These are phyloP conservation scores for Tricholoma saponaceum DNA, from an alignment of 768 basidiomycete species.

Conservation along the genomic window DNA sequence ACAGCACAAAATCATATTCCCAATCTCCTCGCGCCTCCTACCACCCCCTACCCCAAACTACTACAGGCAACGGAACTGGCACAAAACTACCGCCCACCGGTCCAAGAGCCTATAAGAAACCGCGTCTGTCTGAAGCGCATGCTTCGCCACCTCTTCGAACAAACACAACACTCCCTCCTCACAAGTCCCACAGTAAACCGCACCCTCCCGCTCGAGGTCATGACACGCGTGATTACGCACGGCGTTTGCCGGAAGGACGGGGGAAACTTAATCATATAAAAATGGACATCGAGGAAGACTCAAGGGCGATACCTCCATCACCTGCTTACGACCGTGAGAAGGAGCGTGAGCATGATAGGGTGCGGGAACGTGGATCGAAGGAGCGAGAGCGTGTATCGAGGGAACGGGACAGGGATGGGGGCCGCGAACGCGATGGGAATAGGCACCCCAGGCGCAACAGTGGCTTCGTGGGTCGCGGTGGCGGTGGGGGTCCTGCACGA, in stretches of 20 bases:
- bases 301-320: constrained; percentile 38
- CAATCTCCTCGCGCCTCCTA: constrained; percentile 47
- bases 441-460: constrained; percentile 38
- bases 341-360: constrained; percentile 27
- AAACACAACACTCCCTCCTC: constrained; percentile 19
- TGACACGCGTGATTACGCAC: constrained; percentile 20
- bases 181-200: constrained; percentile 19
- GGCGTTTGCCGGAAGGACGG: constrained; percentile 19
- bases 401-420: constrained; percentile 29
- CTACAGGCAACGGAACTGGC: constrained; percentile 23
- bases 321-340: constrained; percentile 30
- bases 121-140: constrained; percentile 58
- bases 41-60: constrained; percentile 26
- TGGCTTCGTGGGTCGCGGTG: constrained; percentile 32
- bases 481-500: constrained; percentile 28
- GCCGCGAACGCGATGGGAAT: constrained; percentile 27
- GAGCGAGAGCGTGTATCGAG: constrained; percentile 36
- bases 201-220: constrained; percentile 12
- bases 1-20: constrained; percentile 34
- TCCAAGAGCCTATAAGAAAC: constrained; percentile 78
- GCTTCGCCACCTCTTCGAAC: constrained; percentile 27
- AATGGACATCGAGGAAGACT: constrained; percentile 58
- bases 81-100: constrained; percentile 69
- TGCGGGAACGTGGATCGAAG: constrained; percentile 35
- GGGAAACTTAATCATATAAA: constrained; percentile 27